Conservation (phyloP, 148 eudicot species). For the Talinum fruticosum region DNA sequence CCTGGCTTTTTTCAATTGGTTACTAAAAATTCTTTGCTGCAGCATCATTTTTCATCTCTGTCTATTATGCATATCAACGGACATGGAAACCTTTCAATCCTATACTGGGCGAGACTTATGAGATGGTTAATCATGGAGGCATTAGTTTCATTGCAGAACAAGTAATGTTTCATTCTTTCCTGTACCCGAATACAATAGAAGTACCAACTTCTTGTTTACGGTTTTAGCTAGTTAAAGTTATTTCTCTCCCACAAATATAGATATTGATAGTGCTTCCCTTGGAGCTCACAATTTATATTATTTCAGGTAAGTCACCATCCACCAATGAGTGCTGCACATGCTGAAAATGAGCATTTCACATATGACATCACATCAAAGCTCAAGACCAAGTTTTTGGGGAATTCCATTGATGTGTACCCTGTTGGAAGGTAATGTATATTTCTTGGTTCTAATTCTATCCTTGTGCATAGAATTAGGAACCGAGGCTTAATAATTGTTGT, state of each 20-base stretch:
- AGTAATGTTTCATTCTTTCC: slow-evolving; percentile 35
- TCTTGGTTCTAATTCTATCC: not conserved
- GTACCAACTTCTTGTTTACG: not conserved
- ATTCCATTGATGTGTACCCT: slow-evolving; percentile 88
- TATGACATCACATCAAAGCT: slow-evolving; percentile 96
- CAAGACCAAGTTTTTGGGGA: slow-evolving; percentile 89
- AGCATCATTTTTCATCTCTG: slow-evolving; percentile 86
- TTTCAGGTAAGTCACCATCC: slow-evolving; percentile 97
- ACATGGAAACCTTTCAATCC: slow-evolving; percentile 99
- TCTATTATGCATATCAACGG: slow-evolving; percentile 80
- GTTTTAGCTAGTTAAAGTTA: not conserved
- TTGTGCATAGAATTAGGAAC: not conserved
- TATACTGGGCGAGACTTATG: slow-evolving; percentile 97
- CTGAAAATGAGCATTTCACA: slow-evolving; percentile 83
- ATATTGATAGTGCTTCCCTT: slow-evolving; percentile 3
- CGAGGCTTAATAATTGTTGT: not conserved
- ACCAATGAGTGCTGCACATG: slow-evolving; percentile 96
- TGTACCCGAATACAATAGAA: not conserved
- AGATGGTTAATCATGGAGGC: slow-evolving; percentile 84
- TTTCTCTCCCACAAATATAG: not conserved
- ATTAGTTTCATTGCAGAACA: slow-evolving; percentile 84
- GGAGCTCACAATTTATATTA: not conserved
- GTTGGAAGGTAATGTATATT: slow-evolving; percentile 74
- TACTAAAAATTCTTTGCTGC: slow-evolving; percentile 20
- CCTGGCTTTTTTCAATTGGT: not conserved